phyloP scores from a whole-genome alignment of 176 grass and related monocot genomes.

The Oryza longistaminata region DNA sequence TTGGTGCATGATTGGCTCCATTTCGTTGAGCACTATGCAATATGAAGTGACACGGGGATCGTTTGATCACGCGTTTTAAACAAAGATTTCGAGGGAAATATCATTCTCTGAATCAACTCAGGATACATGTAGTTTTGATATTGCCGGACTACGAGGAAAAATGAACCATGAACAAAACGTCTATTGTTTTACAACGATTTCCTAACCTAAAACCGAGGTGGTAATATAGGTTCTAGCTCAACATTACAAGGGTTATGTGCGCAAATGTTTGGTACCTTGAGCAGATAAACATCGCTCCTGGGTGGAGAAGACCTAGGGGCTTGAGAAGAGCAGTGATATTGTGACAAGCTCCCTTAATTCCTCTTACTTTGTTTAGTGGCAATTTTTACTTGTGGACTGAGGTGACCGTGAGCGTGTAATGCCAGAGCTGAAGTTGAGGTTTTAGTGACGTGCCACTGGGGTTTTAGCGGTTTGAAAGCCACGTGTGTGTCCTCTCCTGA shows the following conservation, averaged over 20 bases:
- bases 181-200: no score
- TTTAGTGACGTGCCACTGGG: slow-evolving; percentile 13
- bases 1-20: not conserved
- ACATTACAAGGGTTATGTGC: not conserved
- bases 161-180: no score
- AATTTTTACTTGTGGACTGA: not conserved
- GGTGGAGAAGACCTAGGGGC: not conserved
- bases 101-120: no score
- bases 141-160: no score
- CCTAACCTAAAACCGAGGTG: no score
- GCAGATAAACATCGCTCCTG: not conserved
- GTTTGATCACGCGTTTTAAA: no score
- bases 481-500: not conserved
- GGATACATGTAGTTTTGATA: no score
- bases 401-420: not conserved
- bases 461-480: not conserved
- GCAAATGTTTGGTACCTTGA: slow-evolving; percentile 33
- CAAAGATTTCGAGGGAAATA: no score
- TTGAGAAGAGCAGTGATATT: not conserved
- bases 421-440: slow-evolving; percentile 16
- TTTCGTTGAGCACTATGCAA: not conserved
- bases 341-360: not conserved
- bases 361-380: slow-evolving; percentile 24
- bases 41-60: no score
- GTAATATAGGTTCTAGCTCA: no score